A percentile compares a stretch with the other conserved stretches of the same genome.
These are phyloP conservation scores for Isoetes taiwanensis DNA, from an alignment of 75 land plant species.

Conservation along the genomic window DNA sequence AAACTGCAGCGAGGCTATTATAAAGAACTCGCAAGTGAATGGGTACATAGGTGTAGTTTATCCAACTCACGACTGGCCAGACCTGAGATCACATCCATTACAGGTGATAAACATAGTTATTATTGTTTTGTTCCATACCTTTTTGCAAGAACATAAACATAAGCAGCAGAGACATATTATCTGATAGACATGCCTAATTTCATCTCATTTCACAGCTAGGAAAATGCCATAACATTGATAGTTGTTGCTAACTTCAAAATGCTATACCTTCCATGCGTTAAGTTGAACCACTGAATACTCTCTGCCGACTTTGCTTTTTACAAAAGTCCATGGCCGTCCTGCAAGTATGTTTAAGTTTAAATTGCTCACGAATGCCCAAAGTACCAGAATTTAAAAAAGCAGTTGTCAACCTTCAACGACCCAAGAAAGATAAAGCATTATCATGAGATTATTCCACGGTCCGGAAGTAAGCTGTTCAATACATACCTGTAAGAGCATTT, in stretches of 20 bases:
- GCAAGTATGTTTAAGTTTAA: conserved; percentile 1
- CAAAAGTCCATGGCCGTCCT: conserved; percentile 73
- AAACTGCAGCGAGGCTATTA: conserved; percentile 69
- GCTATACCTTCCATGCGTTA: conserved; percentile 76
- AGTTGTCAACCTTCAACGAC: conserved; percentile 80
- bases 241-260: neutral
- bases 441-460: conserved; percentile 71
- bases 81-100: conserved; percentile 53
- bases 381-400: too few species aligned
- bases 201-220: neutral
- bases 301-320: conserved; percentile 49
- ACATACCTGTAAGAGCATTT: conserved; percentile 40
- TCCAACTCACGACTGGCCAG: conserved; percentile 68
- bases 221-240: neutral
- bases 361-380: too few species aligned
- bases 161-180: neutral
- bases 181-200: neutral
- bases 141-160: neutral
- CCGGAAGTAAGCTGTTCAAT: conserved; percentile 63
- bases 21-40: conserved; percentile 74
- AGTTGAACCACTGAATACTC: conserved; percentile 71
- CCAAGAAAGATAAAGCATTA: conserved; percentile 57
- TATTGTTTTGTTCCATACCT: neutral
- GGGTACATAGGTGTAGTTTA: conserved; percentile 80
- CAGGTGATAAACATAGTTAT: neutral